phyloP scores from a whole-genome alignment of 257 asterid species.

The Lantana camara region DNA sequence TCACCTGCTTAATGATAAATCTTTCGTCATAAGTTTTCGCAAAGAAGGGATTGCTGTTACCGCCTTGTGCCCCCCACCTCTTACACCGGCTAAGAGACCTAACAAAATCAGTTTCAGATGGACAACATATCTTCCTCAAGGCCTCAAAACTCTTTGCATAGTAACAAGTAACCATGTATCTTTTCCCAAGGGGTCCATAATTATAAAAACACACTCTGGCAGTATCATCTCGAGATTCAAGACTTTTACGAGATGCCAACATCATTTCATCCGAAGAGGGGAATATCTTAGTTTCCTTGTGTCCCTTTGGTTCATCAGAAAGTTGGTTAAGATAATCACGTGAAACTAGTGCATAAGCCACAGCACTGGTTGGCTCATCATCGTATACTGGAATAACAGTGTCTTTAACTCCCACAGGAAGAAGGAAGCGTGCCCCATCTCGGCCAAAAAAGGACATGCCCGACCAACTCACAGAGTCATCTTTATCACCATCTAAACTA shows the following conservation, averaged over 20 bases:
- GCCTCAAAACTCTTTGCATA: slow-evolving; percentile 83
- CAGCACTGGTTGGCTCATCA: slow-evolving; percentile 86
- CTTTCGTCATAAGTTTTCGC: slow-evolving; percentile 92
- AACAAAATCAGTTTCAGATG: slow-evolving; percentile 75
- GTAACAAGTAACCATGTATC: slow-evolving; percentile 76
- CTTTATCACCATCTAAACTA: slow-evolving; percentile 45
- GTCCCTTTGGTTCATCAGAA: slow-evolving; percentile 65
- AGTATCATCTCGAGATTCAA: slow-evolving; percentile 72
- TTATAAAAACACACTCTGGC: slow-evolving; percentile 63
- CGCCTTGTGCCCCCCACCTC: slow-evolving; percentile 99
- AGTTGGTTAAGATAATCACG: slow-evolving; percentile 61
- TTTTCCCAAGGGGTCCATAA: slow-evolving; percentile 76
- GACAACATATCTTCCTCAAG: slow-evolving; percentile 82
- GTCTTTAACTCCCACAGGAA: slow-evolving; percentile 73
- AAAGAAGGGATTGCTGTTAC: slow-evolving; percentile 88
- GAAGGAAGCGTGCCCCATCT: slow-evolving; percentile 72
- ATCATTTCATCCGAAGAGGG: slow-evolving; percentile 56
- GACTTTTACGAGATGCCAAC: slow-evolving; percentile 63
- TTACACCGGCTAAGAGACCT: slow-evolving; percentile 92
- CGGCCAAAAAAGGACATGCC: slow-evolving; percentile 64
- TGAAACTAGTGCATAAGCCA: slow-evolving; percentile 72
- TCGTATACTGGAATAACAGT: slow-evolving; percentile 81
- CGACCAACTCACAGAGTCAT: slow-evolving; percentile 70
- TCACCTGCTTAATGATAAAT: slow-evolving; percentile 87
- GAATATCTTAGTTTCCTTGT: slow-evolving; percentile 43